Conservation (phyloP, 2,329 filamentous ascomycete species). For the Paracorniculantispora psalliotae region DNA sequence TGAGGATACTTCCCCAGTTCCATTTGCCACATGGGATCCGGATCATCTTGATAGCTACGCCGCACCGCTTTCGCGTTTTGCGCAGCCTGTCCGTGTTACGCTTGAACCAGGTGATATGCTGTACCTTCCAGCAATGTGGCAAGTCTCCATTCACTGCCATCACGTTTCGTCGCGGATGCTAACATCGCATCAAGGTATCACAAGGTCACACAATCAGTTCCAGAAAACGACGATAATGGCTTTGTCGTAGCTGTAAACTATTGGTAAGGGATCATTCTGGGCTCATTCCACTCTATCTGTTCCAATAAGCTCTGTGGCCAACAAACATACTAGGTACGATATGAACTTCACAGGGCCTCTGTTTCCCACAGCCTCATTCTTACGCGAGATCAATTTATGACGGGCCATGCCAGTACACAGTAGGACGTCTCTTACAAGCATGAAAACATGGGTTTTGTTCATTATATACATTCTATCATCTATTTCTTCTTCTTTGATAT, state of each 20-base stretch:
- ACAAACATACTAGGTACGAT: constrained; percentile 58
- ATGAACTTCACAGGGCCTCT: constrained; percentile 70
- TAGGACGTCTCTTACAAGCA: constrained; percentile 7
- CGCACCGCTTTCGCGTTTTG: constrained; percentile 56
- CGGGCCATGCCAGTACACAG: too few species aligned
- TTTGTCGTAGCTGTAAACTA: constrained; percentile 79
- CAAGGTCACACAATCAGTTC: constrained; percentile 69
- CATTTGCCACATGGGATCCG: constrained; percentile 72
- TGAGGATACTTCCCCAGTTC: constrained; percentile 39
- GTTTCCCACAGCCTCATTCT: constrained; percentile 57
- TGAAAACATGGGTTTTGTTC: constrained; percentile 14
- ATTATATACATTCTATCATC: constrained; percentile 6
- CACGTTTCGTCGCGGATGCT: background rate
- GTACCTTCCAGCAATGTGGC: constrained; percentile 79
- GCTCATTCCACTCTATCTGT: background rate
- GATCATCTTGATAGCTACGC: constrained; percentile 46
- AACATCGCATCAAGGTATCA: constrained; percentile 54
- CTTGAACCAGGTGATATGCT: constrained; percentile 72
- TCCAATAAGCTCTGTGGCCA: background rate
- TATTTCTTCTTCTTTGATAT: constrained; percentile 56
- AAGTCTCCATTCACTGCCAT: constrained; percentile 20
- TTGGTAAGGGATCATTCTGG: constrained; percentile 48
- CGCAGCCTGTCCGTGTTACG: constrained; percentile 60
- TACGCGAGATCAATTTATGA: constrained; percentile 29
- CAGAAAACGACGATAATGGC: constrained; percentile 58